Conservation (phyloP, 495 filamentous ascomycete species). For the Tetracladium marchalianum region DNA sequence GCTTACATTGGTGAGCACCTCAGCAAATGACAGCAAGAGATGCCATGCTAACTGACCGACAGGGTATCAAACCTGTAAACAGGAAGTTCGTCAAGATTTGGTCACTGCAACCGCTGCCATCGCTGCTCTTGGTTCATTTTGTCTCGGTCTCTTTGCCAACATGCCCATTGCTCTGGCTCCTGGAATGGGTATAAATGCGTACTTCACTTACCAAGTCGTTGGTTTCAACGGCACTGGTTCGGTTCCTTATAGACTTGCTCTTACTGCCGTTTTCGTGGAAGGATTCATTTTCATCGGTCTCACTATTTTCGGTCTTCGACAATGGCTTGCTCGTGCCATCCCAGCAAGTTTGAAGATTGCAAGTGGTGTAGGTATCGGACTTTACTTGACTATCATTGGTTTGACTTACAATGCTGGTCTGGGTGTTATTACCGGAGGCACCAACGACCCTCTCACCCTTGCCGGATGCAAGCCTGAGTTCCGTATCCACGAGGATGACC, state of each 20-base stretch:
- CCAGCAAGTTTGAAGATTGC: conserved; percentile 73
- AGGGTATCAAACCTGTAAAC: conserved; percentile 53
- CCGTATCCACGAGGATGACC: not conserved
- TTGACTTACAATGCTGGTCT: conserved; percentile 72
- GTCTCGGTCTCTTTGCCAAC: conserved; percentile 61
- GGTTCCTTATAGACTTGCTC: conserved; percentile 57
- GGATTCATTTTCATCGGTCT: conserved; percentile 62
- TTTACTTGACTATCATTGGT: conserved; percentile 74
- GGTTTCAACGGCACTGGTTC: conserved; percentile 57
- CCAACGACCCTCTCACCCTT: conserved; percentile 50
- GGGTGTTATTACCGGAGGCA: conserved; percentile 54
- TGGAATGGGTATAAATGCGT: conserved; percentile 78
- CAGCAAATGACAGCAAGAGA: no score
- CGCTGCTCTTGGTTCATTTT: conserved; percentile 56
- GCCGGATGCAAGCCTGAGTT: conserved; percentile 45
- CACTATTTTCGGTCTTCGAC: conserved; percentile 64
- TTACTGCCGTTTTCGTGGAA: conserved; percentile 78
- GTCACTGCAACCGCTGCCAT: conserved; percentile 77
- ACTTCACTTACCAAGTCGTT: conserved; percentile 76
- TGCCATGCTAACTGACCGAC: no score
- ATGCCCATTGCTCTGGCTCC: conserved; percentile 69
- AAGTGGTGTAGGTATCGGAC: conserved; percentile 71
- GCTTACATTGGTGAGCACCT: no score
- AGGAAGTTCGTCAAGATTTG: conserved; percentile 62
- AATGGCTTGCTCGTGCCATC: conserved; percentile 73